Evolutionary conservation across 345 rosid genomes (phyloP), one percentile per base, ranked within the genome.

Genomic region (Linum lewisii): DNA sequence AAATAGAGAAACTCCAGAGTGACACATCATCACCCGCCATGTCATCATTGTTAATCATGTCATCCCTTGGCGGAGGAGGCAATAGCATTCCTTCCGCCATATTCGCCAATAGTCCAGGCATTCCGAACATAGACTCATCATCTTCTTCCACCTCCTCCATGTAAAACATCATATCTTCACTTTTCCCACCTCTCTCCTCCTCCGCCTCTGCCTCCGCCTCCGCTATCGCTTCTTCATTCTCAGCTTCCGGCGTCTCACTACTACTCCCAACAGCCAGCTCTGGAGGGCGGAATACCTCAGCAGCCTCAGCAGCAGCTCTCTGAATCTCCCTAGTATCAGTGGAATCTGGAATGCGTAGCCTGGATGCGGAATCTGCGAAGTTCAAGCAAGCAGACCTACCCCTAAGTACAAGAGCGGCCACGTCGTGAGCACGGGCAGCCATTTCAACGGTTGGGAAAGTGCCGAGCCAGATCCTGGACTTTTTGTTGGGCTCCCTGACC

Each of bases 381-480:
- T 91, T 91, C 49, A 91, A 77, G 69, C 96, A 91, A 14, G 90
- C 95, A 5, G 78, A 72, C 18, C 84, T 70, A 0, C 96, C 98
- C 69, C 88, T 78, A 45, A 91, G 62, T 0, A 95, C 84, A 0
- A 88, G 62, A 11, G 83, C 92, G 0, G 98, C 95, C 66, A 91
- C 96, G 54, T 88, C 95, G 44, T 88, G 96, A 0, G 98, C 96
- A 21, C 98, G 77, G 22, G 96, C 98, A 0, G 96, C 96, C 98
- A 88, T 91, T 66, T 91, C 92, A 4, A 77, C 83, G 0, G 85
- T 82, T 0, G 80, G 76, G 29, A 81, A 88, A 13, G 95, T 88
- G 11, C 98, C 96, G 0, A 91, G 75, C 98, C 98, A 91, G 24
- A 91, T 86, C 67, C 98, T 80, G 0, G 96, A 72, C 61, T 84